A percentile compares a stretch with the other conserved stretches of the same genome.
Evolutionary conservation across 164 flowering plant genomes (phyloP).

Genomic region (Sedum album): DNA sequence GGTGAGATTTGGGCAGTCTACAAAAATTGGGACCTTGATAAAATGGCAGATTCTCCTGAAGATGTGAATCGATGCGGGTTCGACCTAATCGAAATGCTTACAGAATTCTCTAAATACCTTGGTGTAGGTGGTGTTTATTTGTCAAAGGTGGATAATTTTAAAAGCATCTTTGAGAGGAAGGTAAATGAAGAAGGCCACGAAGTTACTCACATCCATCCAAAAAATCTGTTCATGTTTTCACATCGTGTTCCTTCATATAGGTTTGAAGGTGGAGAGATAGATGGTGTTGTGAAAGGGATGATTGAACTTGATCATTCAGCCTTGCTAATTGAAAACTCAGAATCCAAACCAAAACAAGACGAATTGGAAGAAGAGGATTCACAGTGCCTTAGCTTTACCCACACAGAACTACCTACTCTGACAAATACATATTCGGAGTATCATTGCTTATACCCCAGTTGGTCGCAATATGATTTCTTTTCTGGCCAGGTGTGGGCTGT

Average conservation of each 20-base stretch:
- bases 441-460: slow-evolving; percentile 5
- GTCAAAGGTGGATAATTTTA: slow-evolving; percentile 26
- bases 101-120: slow-evolving; percentile 18
- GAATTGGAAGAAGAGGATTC: slow-evolving; percentile 4
- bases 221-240: slow-evolving; percentile 29
- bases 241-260: slow-evolving; percentile 30
- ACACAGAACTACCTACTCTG: not conserved
- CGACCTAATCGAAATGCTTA: slow-evolving; percentile 26
- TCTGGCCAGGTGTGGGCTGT: slow-evolving; percentile 44
- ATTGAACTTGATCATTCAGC: slow-evolving; percentile 33
- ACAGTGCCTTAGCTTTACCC: slow-evolving; percentile 3
- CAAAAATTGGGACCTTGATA: slow-evolving; percentile 26
- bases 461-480: slow-evolving; percentile 22
- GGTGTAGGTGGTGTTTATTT: slow-evolving; percentile 19
- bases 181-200: slow-evolving; percentile 13
- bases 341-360: not conserved
- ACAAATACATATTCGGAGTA: slow-evolving; percentile 2
- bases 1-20: slow-evolving; percentile 41
- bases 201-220: slow-evolving; percentile 21
- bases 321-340: slow-evolving; percentile 14
- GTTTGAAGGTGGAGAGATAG: slow-evolving; percentile 25
- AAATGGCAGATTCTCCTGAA: slow-evolving; percentile 25
- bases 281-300: slow-evolving; percentile 21
- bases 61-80: slow-evolving; percentile 17
- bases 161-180: slow-evolving; percentile 22